Evolutionary conservation across 352 stramenopile genomes (phyloP).

Genomic region (Phytopythium ostracodes): DNA sequence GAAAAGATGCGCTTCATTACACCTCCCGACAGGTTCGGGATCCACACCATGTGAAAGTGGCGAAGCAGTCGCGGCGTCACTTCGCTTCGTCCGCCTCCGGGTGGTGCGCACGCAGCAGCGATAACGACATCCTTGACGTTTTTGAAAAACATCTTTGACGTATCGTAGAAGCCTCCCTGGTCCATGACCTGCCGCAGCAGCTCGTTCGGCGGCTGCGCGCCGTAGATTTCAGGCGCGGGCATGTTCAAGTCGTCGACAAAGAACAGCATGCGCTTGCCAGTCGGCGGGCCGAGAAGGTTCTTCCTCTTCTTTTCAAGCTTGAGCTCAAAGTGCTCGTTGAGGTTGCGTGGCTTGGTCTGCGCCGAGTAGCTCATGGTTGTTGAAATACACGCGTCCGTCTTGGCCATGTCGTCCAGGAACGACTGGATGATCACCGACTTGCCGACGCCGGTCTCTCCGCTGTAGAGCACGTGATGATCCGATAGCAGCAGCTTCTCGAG

Average conservation of each 20-base stretch:
- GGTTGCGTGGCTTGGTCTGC: conserved; percentile 82
- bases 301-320: conserved; percentile 85
- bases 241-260: conserved; percentile 94
- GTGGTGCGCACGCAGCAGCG: conserved; percentile 79
- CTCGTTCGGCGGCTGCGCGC: conserved; percentile 90
- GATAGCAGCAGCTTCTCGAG: conserved; percentile 86
- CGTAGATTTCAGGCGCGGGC: conserved; percentile 91
- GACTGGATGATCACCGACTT: conserved; percentile 91
- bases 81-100: conserved; percentile 83
- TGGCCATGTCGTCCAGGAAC: conserved; percentile 88
- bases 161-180: conserved; percentile 89
- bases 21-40: conserved; percentile 76
- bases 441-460: conserved; percentile 90
- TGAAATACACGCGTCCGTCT: conserved; percentile 74
- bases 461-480: conserved; percentile 86
- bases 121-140: conserved; percentile 86
- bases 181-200: conserved; percentile 91
- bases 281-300: conserved; percentile 67
- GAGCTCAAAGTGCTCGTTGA: conserved; percentile 82
- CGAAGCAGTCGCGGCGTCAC: conserved; percentile 82
- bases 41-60: conserved; percentile 92
- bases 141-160: conserved; percentile 93
- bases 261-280: conserved; percentile 81
- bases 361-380: conserved; percentile 89
- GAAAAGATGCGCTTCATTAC: conserved; percentile 90